These are phyloP conservation scores for Carex arenaria DNA, from an alignment of 202 grass and related monocot species.

Conservation along the genomic window DNA sequence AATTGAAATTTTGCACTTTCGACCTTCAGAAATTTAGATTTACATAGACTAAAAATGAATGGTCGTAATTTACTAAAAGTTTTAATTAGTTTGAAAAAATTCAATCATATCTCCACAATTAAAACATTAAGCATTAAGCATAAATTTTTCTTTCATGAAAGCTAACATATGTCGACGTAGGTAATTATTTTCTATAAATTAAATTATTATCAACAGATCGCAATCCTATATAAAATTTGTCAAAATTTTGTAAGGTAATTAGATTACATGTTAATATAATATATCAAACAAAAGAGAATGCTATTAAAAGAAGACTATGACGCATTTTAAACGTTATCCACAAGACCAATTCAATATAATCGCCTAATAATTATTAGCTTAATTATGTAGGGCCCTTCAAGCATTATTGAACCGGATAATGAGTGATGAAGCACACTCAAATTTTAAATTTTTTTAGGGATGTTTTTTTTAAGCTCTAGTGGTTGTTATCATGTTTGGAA, in stretches of 20 bases:
- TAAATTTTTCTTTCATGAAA: background rate
- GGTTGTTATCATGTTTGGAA: background rate
- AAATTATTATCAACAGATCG: background rate
- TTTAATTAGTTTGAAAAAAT: background rate
- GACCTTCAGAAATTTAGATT: background rate
- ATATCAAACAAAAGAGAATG: background rate
- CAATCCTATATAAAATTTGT: background rate
- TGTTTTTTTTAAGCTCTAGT: background rate
- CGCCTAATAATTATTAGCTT: background rate
- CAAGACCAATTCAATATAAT: background rate
- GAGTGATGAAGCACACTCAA: background rate
- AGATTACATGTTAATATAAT: background rate
- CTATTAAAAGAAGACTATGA: background rate
- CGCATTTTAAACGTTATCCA: background rate
- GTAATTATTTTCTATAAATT: background rate
- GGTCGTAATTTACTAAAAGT: background rate
- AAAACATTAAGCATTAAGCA: background rate
- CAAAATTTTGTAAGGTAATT: background rate
- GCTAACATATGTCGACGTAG: no score
- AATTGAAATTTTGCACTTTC: background rate
- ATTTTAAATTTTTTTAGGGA: no score
- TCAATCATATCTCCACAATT: background rate
- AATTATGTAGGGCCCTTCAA: background rate
- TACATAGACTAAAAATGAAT: background rate
- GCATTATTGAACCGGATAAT: background rate